Base-by-base conservation (phyloP, 805 yeast genomes). In the Kazachstania africana region DNA sequence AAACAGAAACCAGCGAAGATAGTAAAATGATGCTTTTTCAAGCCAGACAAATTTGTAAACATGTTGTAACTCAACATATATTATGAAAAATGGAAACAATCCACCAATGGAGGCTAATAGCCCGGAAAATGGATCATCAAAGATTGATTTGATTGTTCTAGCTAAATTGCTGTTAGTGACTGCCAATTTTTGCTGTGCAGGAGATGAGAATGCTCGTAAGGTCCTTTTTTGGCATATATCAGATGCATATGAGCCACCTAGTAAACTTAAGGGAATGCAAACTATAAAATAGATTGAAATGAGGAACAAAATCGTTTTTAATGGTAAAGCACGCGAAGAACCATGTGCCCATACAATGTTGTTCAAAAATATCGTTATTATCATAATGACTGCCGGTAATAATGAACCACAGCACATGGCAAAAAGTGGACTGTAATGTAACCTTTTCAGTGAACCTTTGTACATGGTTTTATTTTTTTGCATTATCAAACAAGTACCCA, bases 41-140 rank as follows among this genome's bases (percentile, higher is more conserved):
- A 77, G 60, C 88, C 94, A 82, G 8, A 82, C 62, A 2, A 87
- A 72, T 50, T 80, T 73, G 59, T 79, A 75, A 18, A 82, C 66
- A 51, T 75, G 78, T 34, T 74, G 57, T 36, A 84, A 59, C 48
- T 84, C 94, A 34, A 80, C 84, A 48, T 77, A 78, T n/a, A 81
- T 75, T 9, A 83, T 74, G 12, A 78, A 75, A 48, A 82, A 84
- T 22, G 95, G 94, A 29, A 80, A 65, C 14, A 76, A 30, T 3
- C 95, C 95, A 44, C 78, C 18, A 4, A 19, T 16, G 14, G 37
- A 24, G 3, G 33, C 21, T 16, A 35, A 20, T 15, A 36, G 20
- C 5, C 29, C 5, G 5, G 32, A 31, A 12, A 36, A 25, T 12
- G 36, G 26, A 30, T 34, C 33, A 8, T 24, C 17, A 15, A 32